A percentile compares a stretch with the other conserved stretches of the same genome.
Evolutionary conservation across 129 eudicot genomes (phyloP).

Genomic region (Escallonia rubra): DNA sequence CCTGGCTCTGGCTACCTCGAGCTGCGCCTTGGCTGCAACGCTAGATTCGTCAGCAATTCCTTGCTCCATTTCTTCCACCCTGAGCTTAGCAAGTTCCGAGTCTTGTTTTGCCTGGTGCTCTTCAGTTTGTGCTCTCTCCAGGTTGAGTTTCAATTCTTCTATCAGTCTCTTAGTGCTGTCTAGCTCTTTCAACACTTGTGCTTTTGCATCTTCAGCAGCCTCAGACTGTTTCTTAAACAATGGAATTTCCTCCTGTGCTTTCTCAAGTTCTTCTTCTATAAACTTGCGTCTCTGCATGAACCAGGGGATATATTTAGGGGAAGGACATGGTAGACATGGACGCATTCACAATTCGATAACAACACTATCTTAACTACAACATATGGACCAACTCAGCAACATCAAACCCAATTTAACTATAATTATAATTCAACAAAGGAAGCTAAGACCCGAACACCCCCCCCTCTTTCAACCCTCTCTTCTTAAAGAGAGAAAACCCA

Average conservation of each 20-base stretch:
- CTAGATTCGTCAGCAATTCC: constrained; percentile 91
- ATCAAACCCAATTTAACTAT: no score
- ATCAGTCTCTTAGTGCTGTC: constrained; percentile 78
- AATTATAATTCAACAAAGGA: no score
- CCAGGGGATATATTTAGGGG: background rate
- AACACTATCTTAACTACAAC: background rate
- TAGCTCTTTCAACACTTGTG: constrained; percentile 64
- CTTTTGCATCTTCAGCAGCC: constrained; percentile 78
- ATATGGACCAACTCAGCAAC: background rate
- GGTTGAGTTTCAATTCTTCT: constrained; percentile 83
- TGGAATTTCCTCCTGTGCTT: constrained; percentile 75
- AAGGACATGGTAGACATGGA: background rate
- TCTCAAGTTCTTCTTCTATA: constrained; percentile 81
- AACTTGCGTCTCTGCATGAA: constrained; percentile 71
- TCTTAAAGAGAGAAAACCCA: no score
- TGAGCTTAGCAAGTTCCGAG: constrained; percentile 72
- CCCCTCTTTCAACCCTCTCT: no score
- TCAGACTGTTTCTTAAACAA: constrained; percentile 54
- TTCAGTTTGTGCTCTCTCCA: constrained; percentile 85
- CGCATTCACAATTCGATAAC: no score
- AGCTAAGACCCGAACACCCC: no score
- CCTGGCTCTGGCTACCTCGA: constrained; percentile 81
- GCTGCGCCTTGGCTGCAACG: constrained; percentile 82
- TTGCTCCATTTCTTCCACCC: constrained; percentile 86
- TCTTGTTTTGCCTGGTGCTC: constrained; percentile 95